Conservation (phyloP, 192 early-diverging fungal species). For the Allomyces macrogynus region DNA sequence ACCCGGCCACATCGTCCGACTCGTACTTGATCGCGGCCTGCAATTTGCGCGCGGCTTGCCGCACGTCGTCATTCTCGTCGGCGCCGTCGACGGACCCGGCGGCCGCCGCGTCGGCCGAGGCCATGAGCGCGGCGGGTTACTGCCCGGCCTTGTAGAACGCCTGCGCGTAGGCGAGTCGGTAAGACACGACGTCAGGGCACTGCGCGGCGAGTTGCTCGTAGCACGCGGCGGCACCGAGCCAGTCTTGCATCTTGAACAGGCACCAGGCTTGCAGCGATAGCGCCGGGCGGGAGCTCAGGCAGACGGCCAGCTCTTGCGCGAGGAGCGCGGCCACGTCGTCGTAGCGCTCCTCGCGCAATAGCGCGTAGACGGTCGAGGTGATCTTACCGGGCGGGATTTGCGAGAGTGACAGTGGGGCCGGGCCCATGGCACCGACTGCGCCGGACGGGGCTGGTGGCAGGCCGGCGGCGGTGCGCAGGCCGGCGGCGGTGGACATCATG, state of each 20-base stretch:
- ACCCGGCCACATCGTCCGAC: constrained; percentile 28
- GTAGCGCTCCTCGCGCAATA: constrained; percentile 27
- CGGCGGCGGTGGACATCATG: too few species aligned
- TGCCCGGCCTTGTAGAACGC: constrained; percentile 31
- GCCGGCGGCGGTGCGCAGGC: too few species aligned
- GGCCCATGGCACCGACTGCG: too few species aligned
- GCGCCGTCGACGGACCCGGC: constrained; percentile 12
- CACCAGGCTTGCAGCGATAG: constrained; percentile 34
- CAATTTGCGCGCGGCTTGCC: constrained; percentile 13
- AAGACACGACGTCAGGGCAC: constrained; percentile 26
- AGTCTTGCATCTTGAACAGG: constrained; percentile 33
- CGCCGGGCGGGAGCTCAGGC: constrained; percentile 23
- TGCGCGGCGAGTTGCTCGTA: constrained; percentile 32
- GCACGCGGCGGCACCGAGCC: constrained; percentile 6
- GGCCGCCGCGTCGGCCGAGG: constrained; percentile 20
- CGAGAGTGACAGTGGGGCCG: constrained; percentile 4
- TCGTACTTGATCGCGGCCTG: constrained; percentile 40
- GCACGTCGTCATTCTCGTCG: neutral
- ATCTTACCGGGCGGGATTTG: constrained; percentile 38
- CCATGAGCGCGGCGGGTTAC: constrained; percentile 27
- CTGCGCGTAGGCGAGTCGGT: constrained; percentile 35
- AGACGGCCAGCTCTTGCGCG: constrained; percentile 18
- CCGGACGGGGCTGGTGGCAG: too few species aligned
- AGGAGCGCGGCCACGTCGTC: constrained; percentile 33
- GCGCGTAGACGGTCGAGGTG: constrained; percentile 31